Conservation (phyloP, 768 basidiomycete species). For the Vararia minispora region DNA sequence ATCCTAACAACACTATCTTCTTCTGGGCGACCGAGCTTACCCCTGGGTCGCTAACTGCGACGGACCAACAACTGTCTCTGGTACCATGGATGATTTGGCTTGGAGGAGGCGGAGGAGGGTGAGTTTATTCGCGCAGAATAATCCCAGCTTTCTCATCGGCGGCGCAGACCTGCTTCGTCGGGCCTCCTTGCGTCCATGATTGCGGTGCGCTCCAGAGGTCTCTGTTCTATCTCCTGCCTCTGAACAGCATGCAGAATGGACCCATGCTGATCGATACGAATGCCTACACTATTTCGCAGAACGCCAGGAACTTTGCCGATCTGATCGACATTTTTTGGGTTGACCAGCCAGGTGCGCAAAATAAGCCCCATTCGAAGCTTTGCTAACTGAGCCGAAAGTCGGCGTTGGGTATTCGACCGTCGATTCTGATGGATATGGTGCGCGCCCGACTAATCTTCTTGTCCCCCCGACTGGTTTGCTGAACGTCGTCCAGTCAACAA, state of each 20-base stretch:
- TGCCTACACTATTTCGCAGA: conserved; percentile 38
- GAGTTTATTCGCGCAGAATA: not conserved
- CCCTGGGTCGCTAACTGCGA: conserved; percentile 25
- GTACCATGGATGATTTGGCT: conserved; percentile 30
- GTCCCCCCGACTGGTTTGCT: too few species aligned
- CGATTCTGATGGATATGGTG: conserved; percentile 50
- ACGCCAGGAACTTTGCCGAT: conserved; percentile 46
- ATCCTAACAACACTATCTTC: conserved; percentile 27
- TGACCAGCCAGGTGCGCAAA: conserved; percentile 45
- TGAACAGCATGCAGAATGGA: conserved; percentile 54
- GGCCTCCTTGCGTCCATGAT: conserved; percentile 54
- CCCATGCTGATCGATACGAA: conserved; percentile 48
- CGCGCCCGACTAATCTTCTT: conserved; percentile 14
- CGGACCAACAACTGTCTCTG: conserved; percentile 13
- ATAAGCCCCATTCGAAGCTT: not conserved
- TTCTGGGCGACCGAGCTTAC: conserved; percentile 29
- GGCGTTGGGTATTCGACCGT: conserved; percentile 58
- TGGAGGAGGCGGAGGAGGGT: conserved; percentile 21
- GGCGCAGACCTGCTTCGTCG: conserved; percentile 56
- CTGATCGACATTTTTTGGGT: conserved; percentile 63
- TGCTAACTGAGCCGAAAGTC: conserved; percentile 19
- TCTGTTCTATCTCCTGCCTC: too few species aligned
- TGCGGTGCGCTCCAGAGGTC: conserved; percentile 39
- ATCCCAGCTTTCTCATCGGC: too few species aligned
- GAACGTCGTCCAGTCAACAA: conserved; percentile 28